Percentiles rank a stretch among this genome's conserved stretches.
These are phyloP conservation scores for Tetrahymena elliotti DNA, from an alignment of 73 alveolate species.

Conservation along the genomic window DNA sequence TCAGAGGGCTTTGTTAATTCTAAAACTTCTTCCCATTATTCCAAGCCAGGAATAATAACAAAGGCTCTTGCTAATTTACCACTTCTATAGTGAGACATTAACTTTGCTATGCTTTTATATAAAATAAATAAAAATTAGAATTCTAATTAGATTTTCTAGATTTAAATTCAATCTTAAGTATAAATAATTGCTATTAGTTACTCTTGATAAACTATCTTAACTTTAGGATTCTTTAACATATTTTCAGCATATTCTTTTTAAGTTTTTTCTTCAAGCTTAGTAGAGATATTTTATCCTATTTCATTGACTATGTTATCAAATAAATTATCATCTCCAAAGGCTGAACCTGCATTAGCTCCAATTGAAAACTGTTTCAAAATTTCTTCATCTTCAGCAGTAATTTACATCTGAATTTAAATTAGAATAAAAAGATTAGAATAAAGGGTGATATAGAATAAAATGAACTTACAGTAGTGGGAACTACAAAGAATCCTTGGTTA, in stretches of 20 bases:
- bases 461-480: neutral
- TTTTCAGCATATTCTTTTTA: slow-evolving; percentile 21
- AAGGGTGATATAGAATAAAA: neutral
- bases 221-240: slow-evolving; percentile 71
- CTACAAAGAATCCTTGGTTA: neutral
- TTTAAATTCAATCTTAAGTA: neutral
- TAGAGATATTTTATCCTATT: slow-evolving; percentile 4
- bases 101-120: slow-evolving; percentile 56
- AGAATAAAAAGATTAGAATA: neutral
- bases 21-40: slow-evolving; percentile 91
- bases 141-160: too few relatives aligned
- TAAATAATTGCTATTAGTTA: neutral
- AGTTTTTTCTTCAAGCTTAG: slow-evolving; percentile 6
- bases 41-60: slow-evolving; percentile 73
- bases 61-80: slow-evolving; percentile 91
- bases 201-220: slow-evolving; percentile 74
- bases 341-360: neutral
- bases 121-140: neutral
- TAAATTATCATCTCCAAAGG: neutral
- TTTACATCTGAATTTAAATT: neutral
- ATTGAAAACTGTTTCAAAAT: slow-evolving; percentile 5
- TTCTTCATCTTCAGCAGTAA: slow-evolving; percentile 41
- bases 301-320: neutral
- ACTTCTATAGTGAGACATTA: slow-evolving; percentile 66
- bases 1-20: slow-evolving; percentile 83